Conservation (phyloP, 352 stramenopile species). For the Phytopythium vexans region DNA sequence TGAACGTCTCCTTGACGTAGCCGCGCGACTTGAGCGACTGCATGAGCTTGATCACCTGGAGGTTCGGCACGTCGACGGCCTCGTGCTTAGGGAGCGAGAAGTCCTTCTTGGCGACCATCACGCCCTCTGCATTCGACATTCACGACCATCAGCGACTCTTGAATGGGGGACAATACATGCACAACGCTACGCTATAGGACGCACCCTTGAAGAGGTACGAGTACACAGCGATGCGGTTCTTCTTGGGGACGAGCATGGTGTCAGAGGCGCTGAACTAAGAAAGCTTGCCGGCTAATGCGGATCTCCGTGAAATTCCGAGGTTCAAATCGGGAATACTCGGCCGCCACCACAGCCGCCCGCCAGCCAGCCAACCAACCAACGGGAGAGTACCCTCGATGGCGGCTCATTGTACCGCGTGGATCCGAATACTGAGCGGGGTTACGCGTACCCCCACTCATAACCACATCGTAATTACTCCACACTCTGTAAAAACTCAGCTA, state of each 20-base stretch:
- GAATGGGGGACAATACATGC: background rate
- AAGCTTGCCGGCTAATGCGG: slow-evolving; percentile 89
- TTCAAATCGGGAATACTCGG: slow-evolving; percentile 55
- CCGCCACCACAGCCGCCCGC: background rate
- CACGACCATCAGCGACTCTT: background rate
- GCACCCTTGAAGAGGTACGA: slow-evolving; percentile 96
- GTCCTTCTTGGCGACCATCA: slow-evolving; percentile 91
- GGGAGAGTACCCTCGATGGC: background rate
- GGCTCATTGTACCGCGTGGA: too few species aligned
- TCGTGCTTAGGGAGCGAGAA: slow-evolving; percentile 90
- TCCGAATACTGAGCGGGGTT: too few species aligned
- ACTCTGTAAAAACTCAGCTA: too few species aligned
- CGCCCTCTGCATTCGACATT: slow-evolving; percentile 50
- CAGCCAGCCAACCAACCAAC: slow-evolving; percentile 28
- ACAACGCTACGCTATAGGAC: slow-evolving; percentile 9
- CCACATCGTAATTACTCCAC: too few species aligned
- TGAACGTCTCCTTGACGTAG: slow-evolving; percentile 99
- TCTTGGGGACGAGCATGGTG: slow-evolving; percentile 95
- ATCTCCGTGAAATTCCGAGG: slow-evolving; percentile 70
- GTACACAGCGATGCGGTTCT: slow-evolving; percentile 99
- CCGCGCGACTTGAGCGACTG: slow-evolving; percentile 97
- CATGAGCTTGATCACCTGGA: slow-evolving; percentile 98
- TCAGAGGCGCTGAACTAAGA: slow-evolving; percentile 39
- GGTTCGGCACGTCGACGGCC: slow-evolving; percentile 97
- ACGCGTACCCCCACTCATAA: too few species aligned